Evolutionary conservation across 2,329 filamentous ascomycete genomes (phyloP).

Genomic region (Talaromyces marneffei): DNA sequence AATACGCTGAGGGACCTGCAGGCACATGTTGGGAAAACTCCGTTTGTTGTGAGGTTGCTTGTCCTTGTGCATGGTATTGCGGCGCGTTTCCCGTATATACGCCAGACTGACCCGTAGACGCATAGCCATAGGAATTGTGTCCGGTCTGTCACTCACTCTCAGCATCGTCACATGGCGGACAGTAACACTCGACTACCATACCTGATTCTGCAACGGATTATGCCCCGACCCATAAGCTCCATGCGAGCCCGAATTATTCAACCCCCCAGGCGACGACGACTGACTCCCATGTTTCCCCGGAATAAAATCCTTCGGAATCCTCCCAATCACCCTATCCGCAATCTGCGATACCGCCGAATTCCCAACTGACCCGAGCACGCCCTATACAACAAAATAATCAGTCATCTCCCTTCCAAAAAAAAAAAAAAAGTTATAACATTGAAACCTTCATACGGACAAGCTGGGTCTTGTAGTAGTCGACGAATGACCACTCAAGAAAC

Average conservation of each 20-base stretch:
- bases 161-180: neutral
- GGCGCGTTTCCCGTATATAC: constrained; percentile 15
- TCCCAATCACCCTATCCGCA: constrained; percentile 16
- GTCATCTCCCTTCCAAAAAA: constrained; percentile 19
- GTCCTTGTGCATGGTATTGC: constrained; percentile 16
- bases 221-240: constrained; percentile 3
- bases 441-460: constrained; percentile 25
- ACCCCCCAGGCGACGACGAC: neutral
- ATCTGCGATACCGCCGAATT: constrained; percentile 16
- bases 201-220: constrained; percentile 11
- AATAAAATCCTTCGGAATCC: constrained; percentile 18
- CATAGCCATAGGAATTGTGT: constrained; percentile 17
- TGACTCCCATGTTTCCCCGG: constrained; percentile 6
- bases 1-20: neutral
- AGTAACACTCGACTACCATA: neutral
- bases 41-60: neutral
- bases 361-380: constrained; percentile 5
- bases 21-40: neutral
- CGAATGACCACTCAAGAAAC: constrained; percentile 5
- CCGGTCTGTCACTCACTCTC: constrained; percentile 11
- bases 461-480: constrained; percentile 17
- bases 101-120: constrained; percentile 14
- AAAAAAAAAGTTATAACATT: constrained; percentile 1
- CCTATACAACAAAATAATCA: constrained; percentile 20
- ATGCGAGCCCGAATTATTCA: constrained; percentile 7